Evolutionary conservation across 805 yeast species (phyloP).

Genomic region (Saccharomycopsis microspora): DNA sequence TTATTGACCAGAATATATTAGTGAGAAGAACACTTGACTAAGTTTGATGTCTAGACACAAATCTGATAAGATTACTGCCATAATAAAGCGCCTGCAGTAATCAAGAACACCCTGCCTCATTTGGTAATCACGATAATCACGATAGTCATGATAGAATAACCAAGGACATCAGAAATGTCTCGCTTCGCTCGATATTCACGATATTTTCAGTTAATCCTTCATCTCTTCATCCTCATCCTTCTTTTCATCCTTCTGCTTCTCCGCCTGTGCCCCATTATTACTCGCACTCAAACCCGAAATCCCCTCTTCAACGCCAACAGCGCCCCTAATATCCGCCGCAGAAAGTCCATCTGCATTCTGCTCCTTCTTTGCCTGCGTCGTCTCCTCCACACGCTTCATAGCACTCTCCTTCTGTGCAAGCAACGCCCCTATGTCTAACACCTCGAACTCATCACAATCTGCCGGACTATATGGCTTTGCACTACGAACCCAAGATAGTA

Average conservation of each 20-base stretch:
- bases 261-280: conserved; percentile 2
- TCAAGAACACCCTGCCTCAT: too few species aligned
- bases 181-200: too few species aligned
- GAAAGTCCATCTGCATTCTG: conserved; percentile 20
- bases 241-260: background rate
- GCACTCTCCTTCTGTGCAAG: conserved; percentile 12
- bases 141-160: too few species aligned
- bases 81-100: too few species aligned
- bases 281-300: conserved; percentile 15
- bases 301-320: conserved; percentile 26
- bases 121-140: too few species aligned
- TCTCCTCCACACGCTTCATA: conserved; percentile 17
- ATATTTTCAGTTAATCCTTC: too few species aligned
- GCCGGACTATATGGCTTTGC: conserved; percentile 10
- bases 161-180: too few species aligned
- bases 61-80: too few species aligned
- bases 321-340: conserved; percentile 31
- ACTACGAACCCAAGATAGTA: conserved; percentile 25
- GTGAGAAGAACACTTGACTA: too few species aligned
- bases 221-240: background rate
- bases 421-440: conserved; percentile 25
- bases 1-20: too few species aligned
- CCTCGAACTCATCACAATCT: conserved; percentile 23
- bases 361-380: conserved; percentile 7
- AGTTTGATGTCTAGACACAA: too few species aligned